Evolutionary conservation across 2,329 filamentous ascomycete genomes (phyloP).

Genomic region (Exophiala alcalophila): DNA sequence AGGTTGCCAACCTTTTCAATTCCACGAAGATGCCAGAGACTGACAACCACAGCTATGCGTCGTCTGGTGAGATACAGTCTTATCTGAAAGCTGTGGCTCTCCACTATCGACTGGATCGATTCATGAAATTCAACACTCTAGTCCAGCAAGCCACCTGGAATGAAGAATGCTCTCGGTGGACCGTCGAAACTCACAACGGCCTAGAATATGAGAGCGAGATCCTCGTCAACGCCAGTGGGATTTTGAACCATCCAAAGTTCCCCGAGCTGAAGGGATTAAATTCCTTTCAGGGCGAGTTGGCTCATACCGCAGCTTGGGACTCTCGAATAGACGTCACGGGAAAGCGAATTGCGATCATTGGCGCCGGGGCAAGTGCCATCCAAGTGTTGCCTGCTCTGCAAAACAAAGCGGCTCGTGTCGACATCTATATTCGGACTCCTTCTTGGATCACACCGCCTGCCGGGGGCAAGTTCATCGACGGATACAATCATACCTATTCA

Average conservation of each 20-base stretch:
- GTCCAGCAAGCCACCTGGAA: slow-evolving; percentile 7
- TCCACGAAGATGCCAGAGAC: too few species aligned
- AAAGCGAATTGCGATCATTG: slow-evolving; percentile 22
- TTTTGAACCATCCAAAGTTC: slow-evolving; percentile 52
- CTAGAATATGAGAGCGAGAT: slow-evolving; percentile 40
- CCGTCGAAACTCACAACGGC: slow-evolving; percentile 39
- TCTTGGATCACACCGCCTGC: slow-evolving; percentile 19
- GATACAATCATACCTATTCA: neutral
- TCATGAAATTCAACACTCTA: slow-evolving; percentile 42
- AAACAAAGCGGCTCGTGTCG: neutral
- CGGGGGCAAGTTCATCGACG: too few species aligned
- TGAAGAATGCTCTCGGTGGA: slow-evolving; percentile 6
- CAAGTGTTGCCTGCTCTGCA: slow-evolving; percentile 12
- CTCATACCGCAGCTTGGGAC: slow-evolving; percentile 33
- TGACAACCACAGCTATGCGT: slow-evolving; percentile 5
- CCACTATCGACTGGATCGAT: slow-evolving; percentile 44
- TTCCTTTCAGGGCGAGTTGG: slow-evolving; percentile 30
- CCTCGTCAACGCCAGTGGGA: slow-evolving; percentile 53
- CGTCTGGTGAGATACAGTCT: slow-evolving; percentile 18
- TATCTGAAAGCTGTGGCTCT: slow-evolving; percentile 13
- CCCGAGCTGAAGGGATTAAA: slow-evolving; percentile 29
- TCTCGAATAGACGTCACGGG: slow-evolving; percentile 33
- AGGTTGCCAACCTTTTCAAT: too few species aligned
- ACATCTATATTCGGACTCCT: slow-evolving; percentile 1
- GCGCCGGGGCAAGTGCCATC: slow-evolving; percentile 16